Evolutionary conservation across 2,329 filamentous ascomycete genomes (phyloP), one percentile per base, ranked within the genome.

Genomic region (Madurella fahalii): DNA sequence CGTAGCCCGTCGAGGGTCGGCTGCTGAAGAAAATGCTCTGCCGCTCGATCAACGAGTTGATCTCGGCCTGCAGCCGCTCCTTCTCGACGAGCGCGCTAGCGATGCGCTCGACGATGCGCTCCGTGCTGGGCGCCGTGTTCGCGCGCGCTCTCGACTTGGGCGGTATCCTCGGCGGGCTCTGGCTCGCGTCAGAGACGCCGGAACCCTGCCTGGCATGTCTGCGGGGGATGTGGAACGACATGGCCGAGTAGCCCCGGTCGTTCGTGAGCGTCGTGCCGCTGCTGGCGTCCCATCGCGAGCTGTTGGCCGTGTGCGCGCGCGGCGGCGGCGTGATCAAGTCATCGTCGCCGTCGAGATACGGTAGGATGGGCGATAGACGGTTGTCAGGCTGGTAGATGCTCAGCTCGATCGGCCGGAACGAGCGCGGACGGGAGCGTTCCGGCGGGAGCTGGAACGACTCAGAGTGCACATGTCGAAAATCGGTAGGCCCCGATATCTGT

Each of bases 381-480:
- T 74, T 73, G 47, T 75, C 65, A 12, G 72, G 69, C 57, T 69
- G 63, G 59, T 79, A 77, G 51, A 84, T 78, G 67, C 76, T 80
- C 56, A 85, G 68, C 67, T 85, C 77, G 30, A 85, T 73, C 2
- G 81, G 81, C 40, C 76, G 75, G 59, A 82, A 82, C 11, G 73
- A 73, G 7, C 64, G 58, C 5, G 68, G 70, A 5, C 67, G 66
- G 37, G 62, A 64, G 53, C 61, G 67, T 61, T 43, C 8, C 30
- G 53, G 50, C 41, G 69, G 66, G 49, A 72, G 69, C 46, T 74
- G 71, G 53, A 71, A 71, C n/a, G 74, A 70, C 45, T 72, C 73
- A 16, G 77, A 78, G 52, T 78, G 70, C 47, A 85, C 61, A 69
- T 85, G 83, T 45, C 77, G 78, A 63, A 86, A 86, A 66, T 85